phyloP scores from a whole-genome alignment of 306 rosid species.

The Erythrophleum fordii region DNA sequence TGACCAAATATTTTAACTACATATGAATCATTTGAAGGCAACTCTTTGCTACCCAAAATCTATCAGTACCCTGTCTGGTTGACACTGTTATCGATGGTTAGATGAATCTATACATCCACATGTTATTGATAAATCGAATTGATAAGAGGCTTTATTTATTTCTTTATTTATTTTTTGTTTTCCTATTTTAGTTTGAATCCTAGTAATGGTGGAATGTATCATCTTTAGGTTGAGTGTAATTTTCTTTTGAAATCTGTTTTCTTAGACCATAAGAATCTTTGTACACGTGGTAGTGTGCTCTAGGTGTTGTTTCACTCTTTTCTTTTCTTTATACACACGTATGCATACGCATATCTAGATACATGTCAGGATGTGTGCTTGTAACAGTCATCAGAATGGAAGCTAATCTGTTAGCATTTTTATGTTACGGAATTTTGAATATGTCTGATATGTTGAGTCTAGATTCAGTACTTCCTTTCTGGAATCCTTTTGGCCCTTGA shows the following conservation, averaged over 20 bases:
- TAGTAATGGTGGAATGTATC: neutral
- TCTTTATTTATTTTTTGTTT: neutral
- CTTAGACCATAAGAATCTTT: slow-evolving; percentile 11
- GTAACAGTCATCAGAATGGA: slow-evolving; percentile 3
- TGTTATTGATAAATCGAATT: neutral
- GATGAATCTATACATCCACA: neutral
- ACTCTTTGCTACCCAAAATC: neutral
- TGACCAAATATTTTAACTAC: neutral
- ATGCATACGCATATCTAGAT: neutral
- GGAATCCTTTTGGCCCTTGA: slow-evolving; percentile 14
- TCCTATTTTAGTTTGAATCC: neutral
- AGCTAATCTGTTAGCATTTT: slow-evolving; percentile 14
- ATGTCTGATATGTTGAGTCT: slow-evolving; percentile 16
- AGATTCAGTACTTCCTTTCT: slow-evolving; percentile 30
- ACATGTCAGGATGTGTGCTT: neutral
- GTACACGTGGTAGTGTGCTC: neutral
- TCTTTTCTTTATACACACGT: slow-evolving; percentile 9
- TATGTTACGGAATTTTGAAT: slow-evolving; percentile 11
- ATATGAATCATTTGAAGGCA: neutral
- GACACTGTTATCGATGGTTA: neutral
- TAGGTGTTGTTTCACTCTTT: slow-evolving; percentile 12
- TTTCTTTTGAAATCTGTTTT: slow-evolving; percentile 8
- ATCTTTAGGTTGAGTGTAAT: neutral
- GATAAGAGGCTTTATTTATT: neutral
- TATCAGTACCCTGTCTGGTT: neutral